Conservation (phyloP, 345 rosid species). For the Schrenkiella parvula region DNA sequence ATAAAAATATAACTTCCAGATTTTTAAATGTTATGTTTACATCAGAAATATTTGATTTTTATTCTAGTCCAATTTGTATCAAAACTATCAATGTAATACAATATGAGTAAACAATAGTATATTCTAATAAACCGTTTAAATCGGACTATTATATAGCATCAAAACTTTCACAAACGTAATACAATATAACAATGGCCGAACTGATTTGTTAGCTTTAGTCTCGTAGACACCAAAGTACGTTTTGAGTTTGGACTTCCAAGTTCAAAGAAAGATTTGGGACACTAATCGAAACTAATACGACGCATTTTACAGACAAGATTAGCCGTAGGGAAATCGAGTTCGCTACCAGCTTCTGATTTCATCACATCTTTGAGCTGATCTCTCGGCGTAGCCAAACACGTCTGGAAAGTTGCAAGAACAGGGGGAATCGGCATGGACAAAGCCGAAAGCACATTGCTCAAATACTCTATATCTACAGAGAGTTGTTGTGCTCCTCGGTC, state of each 20-base stretch:
- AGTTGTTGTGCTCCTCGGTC: conserved; percentile 95
- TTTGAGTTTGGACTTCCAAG: neutral
- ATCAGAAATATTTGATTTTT: too few relatives aligned
- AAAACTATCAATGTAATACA: too few relatives aligned
- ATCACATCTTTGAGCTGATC: conserved; percentile 67
- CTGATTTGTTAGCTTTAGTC: conserved; percentile 8
- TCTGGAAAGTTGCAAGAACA: conserved; percentile 70
- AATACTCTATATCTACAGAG: conserved; percentile 82
- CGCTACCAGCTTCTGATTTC: conserved; percentile 65
- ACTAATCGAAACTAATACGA: conserved; percentile 67
- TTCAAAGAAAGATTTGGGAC: neutral
- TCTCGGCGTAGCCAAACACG: conserved; percentile 79
- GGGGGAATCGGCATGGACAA: conserved; percentile 82
- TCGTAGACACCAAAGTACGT: neutral
- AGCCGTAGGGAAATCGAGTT: conserved; percentile 76
- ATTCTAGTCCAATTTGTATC: too few relatives aligned
- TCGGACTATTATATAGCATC: conserved; percentile 5
- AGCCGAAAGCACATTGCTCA: conserved; percentile 94
- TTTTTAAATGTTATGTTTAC: too few relatives aligned
- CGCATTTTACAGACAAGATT: conserved; percentile 88
- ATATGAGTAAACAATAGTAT: too few relatives aligned
- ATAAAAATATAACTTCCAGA: too few relatives aligned
- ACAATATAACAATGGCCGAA: conserved; percentile 5
- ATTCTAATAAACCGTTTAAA: too few relatives aligned
- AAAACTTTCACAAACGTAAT: neutral